These are phyloP conservation scores for Epichloe baconii DNA, from an alignment of 2,329 filamentous ascomycete species.

Conservation along the genomic window DNA sequence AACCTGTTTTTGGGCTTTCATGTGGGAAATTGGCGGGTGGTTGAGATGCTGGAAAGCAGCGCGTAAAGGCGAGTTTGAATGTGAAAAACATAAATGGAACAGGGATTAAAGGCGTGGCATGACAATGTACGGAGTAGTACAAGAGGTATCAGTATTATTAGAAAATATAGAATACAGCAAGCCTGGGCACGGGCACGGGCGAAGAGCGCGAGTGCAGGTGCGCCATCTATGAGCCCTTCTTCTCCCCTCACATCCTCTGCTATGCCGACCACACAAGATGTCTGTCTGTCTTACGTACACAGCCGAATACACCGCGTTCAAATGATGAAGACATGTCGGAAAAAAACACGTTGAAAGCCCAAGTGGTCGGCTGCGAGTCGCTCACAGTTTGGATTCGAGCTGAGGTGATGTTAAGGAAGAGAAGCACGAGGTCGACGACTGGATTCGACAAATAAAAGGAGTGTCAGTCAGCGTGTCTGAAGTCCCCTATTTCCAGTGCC, in stretches of 20 bases:
- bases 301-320: slow-evolving; percentile 1
- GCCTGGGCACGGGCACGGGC: slow-evolving; percentile 10
- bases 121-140: not conserved
- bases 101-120: not conserved
- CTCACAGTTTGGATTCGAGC: not conserved
- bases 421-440: not conserved
- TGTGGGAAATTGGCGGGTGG: too few species aligned
- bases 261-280: slow-evolving; percentile 1
- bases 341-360: not conserved
- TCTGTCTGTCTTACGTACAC: not conserved
- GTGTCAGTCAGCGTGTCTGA: not conserved
- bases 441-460: not conserved
- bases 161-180: slow-evolving; percentile 14
- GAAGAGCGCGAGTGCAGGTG: slow-evolving; percentile 5
- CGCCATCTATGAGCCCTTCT: not conserved
- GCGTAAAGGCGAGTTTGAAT: too few species aligned
- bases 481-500: not conserved
- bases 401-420: not conserved
- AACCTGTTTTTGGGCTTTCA: not conserved
- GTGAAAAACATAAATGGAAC: not conserved
- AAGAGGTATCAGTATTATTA: slow-evolving; percentile 12
- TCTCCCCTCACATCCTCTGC: not conserved
- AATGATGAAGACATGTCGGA: not conserved
- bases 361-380: slow-evolving; percentile 1
- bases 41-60: too few species aligned